Percentiles rank a stretch among this genome's conserved stretches.
phyloP scores from a whole-genome alignment of 1,139 yeast genomes.

The Trichomonascaceae sp. region DNA sequence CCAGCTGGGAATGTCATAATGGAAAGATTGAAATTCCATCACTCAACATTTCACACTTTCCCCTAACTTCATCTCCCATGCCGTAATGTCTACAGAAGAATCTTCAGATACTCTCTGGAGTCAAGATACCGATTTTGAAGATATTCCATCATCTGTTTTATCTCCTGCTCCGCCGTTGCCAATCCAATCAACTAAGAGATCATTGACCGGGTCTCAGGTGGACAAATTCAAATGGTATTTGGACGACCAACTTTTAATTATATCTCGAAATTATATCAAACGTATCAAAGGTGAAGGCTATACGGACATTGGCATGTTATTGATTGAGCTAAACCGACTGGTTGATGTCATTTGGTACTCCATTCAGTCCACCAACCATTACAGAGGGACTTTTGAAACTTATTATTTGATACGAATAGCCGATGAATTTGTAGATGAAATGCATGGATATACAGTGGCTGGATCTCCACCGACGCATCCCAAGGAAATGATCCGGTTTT shows the following conservation, averaged over 20 bases:
- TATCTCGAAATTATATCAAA: constrained; percentile 63
- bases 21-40: background rate
- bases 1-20: background rate
- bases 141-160: constrained; percentile 8
- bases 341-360: constrained; percentile 58
- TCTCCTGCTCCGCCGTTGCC: constrained; percentile 5
- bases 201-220: constrained; percentile 43
- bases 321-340: constrained; percentile 42
- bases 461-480: constrained; percentile 11
- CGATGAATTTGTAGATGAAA: constrained; percentile 59
- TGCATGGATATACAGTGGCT: constrained; percentile 19
- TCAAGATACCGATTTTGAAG: constrained; percentile 7
- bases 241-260: constrained; percentile 50
- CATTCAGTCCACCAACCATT: constrained; percentile 14
- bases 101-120: constrained; percentile 1
- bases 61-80: background rate
- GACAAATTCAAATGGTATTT: constrained; percentile 54
- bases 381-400: constrained; percentile 40
- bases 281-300: constrained; percentile 42
- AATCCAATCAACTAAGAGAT: constrained; percentile 6
- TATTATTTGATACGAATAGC: constrained; percentile 56
- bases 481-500: constrained; percentile 13
- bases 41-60: background rate
- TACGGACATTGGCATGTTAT: constrained; percentile 37
- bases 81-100: background rate